These are phyloP conservation scores for Gaertneriomyces sp. DNA, from an alignment of 192 early-diverging fungal genomes.

Conservation along the genomic window DNA sequence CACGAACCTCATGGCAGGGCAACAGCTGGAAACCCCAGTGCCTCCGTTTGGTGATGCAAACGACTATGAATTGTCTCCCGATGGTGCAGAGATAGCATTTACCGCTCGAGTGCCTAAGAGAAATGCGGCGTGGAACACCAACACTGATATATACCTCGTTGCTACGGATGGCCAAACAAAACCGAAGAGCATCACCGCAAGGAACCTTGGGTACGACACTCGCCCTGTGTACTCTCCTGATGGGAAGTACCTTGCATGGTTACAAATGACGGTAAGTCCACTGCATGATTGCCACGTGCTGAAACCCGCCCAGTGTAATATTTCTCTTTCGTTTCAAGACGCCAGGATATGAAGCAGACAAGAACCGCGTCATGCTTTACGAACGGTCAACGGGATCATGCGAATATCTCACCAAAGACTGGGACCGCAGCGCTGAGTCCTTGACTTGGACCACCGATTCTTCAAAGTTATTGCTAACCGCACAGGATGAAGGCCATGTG, in stretches of 20 bases:
- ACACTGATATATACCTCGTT: conserved; percentile 66
- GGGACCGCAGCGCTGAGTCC: conserved; percentile 53
- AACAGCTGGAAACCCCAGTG: conserved; percentile 34
- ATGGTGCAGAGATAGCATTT: conserved; percentile 67
- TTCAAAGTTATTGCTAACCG: conserved; percentile 53
- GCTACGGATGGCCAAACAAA: conserved; percentile 42
- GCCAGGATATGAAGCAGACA: conserved; percentile 73
- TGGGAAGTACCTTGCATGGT: conserved; percentile 62
- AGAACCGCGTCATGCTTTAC: conserved; percentile 65
- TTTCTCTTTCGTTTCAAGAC: conserved; percentile 8
- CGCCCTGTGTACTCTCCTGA: conserved; percentile 64
- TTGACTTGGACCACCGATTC: conserved; percentile 61
- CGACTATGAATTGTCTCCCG: conserved; percentile 62
- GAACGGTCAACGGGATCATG: conserved; percentile 33
- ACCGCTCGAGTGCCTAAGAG: conserved; percentile 59
- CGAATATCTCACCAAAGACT: conserved; percentile 37
- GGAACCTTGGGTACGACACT: conserved; percentile 55
- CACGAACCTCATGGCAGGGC: conserved; percentile 51
- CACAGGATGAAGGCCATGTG: conserved; percentile 62
- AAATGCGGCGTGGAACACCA: conserved; percentile 75
- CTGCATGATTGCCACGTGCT: too few relatives aligned
- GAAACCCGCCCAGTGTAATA: background rate
- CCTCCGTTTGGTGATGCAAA: conserved; percentile 56
- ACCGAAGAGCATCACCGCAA: conserved; percentile 45
- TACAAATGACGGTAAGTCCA: conserved; percentile 61